Evolutionary conservation across 2,329 filamentous ascomycete genomes (phyloP), one percentile per base, ranked within the genome.

Genomic region (Fusarium odoratissimum): DNA sequence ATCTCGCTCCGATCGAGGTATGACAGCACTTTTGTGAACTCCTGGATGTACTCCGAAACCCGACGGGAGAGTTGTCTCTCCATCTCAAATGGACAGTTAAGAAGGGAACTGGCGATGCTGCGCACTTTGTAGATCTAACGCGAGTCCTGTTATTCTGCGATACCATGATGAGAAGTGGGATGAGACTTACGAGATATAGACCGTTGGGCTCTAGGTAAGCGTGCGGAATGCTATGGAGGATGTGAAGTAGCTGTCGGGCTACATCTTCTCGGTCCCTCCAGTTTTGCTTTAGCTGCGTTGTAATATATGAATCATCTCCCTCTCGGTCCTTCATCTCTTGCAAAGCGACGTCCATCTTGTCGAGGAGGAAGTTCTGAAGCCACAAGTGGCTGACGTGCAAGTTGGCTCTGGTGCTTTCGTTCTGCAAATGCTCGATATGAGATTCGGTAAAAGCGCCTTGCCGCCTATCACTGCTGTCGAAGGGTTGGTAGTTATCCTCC

Each of bases 1-100:
- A 60, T 63, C 55, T 63, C 60, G 35, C 60, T 63, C 7, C 42
- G 21, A 5, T 63, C 60, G 4, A 63, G 60, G 11, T 60, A 60
- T 4, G 60, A 63, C 19, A 63, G 25, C 7, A 63, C 55, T 33
- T 63, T 60, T 23, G 60, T 48, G 2, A 63, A 63, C 17, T 63
- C 55, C 3, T 49, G 37, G 10, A 63, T 17, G 4, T 60, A 63
- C 14, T 60, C 60, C 2, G 35, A 49, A 0, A 35, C 55, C 30
- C 55, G 60, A 0, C 56, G 56, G 4, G 60, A 60, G 1, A 60
- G 55, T 0, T 61, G 59, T 0, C 25, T 42, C 0, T 46, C 40
- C 59, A 46, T 61, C 25, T 38, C 37, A 10, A 61, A 61, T 1
- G 59, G 51, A 19, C 59, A 61, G 8, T 61, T 61, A 1, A 61